Conservation (phyloP, 192 early-diverging fungal genomes). For the Backusella morwellensis region DNA sequence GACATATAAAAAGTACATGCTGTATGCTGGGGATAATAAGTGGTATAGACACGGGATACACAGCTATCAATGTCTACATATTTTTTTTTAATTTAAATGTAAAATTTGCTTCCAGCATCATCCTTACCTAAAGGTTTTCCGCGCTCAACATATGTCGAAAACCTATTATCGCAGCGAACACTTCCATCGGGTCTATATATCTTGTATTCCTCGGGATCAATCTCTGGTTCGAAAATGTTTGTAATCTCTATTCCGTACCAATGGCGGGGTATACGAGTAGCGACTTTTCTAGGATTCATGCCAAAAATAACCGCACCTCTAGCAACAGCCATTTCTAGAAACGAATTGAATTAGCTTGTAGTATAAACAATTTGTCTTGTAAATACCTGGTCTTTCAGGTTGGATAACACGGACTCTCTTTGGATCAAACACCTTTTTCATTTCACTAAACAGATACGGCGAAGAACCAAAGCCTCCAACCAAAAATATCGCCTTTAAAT, state of each 20-base stretch:
- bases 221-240: conserved; percentile 39
- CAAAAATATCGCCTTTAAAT: conserved; percentile 46
- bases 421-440: conserved; percentile 43
- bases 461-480: conserved; percentile 52
- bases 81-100: background rate
- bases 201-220: conserved; percentile 48
- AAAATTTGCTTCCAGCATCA: background rate
- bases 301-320: conserved; percentile 48
- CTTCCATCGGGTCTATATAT: conserved; percentile 44
- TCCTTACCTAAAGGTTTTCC: conserved; percentile 39
- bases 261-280: conserved; percentile 31
- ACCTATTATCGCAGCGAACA: conserved; percentile 44
- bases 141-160: conserved; percentile 44
- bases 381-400: conserved; percentile 27
- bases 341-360: background rate
- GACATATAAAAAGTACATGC: conserved; percentile 34
- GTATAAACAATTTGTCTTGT: background rate
- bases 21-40: conserved; percentile 32
- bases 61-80: conserved; percentile 42
- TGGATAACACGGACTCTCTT: background rate
- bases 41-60: conserved; percentile 37
- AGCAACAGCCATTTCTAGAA: conserved; percentile 38
- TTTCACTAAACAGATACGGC: conserved; percentile 42
- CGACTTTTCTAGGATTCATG: conserved; percentile 31
- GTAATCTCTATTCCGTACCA: conserved; percentile 54